phyloP scores from a whole-genome alignment of 805 yeast species.

The Candida adriatica region DNA sequence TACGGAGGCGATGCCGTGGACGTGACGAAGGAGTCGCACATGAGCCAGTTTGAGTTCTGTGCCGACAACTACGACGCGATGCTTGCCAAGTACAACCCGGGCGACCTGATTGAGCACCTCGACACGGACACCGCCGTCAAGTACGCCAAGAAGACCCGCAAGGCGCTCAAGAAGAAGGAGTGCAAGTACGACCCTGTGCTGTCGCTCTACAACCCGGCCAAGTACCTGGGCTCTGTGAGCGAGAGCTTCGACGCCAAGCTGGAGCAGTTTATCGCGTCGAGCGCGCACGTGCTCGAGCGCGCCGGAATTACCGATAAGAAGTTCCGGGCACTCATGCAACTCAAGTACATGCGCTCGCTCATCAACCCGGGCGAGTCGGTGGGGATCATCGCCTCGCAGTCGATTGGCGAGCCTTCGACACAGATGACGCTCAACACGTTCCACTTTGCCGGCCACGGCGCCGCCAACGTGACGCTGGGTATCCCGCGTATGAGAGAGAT shows the following conservation, averaged over 20 bases:
- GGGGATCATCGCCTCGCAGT: conserved; percentile 97
- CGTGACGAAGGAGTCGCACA: conserved; percentile 88
- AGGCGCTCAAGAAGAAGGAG: conserved; percentile 58
- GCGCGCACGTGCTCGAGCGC: conserved; percentile 48
- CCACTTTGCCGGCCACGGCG: conserved; percentile 99
- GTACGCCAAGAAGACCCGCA: conserved; percentile 77
- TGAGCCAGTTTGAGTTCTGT: conserved; percentile 91
- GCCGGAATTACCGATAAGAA: conserved; percentile 60
- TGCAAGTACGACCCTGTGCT: conserved; percentile 87
- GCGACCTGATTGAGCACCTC: conserved; percentile 58
- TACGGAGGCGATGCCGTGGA: conserved; percentile 98
- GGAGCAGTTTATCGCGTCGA: conserved; percentile 57
- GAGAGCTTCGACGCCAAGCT: conserved; percentile 80
- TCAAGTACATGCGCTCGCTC: conserved; percentile 94
- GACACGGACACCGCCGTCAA: conserved; percentile 78
- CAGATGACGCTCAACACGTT: conserved; percentile 97
- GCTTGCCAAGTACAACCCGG: conserved; percentile 80
- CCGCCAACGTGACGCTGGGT: conserved; percentile 98
- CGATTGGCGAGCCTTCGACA: conserved; percentile 98
- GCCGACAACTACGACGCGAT: conserved; percentile 84
- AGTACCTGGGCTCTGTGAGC: conserved; percentile 87
- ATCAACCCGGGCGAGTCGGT: conserved; percentile 97
- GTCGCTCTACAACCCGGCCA: conserved; percentile 80
- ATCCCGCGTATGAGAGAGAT: conserved; percentile 99
- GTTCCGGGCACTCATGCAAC: conserved; percentile 94